A percentile compares a stretch with the other conserved stretches of the same genome.
phyloP scores from a whole-genome alignment of 495 filamentous ascomycete genomes.

The Opeltia flavorubescens region DNA sequence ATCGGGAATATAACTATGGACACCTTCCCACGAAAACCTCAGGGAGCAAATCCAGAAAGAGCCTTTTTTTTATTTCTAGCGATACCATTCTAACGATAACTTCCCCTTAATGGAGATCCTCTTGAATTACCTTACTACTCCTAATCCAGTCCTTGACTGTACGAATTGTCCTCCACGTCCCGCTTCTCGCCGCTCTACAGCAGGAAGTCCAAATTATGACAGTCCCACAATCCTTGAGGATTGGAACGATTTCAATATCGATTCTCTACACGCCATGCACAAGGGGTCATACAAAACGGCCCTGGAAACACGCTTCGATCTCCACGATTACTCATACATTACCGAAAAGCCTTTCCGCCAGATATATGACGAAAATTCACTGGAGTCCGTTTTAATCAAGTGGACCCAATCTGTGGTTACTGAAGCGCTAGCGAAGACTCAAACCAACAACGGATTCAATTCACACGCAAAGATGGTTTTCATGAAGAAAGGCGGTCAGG shows the following conservation, averaged over 20 bases:
- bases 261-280: background rate
- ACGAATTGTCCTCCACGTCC: background rate
- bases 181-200: background rate
- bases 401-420: slow-evolving; percentile 5
- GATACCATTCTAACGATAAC: too few species aligned
- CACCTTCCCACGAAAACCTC: too few species aligned
- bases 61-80: too few species aligned
- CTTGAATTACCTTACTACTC: background rate
- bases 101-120: background rate
- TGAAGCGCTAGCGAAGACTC: slow-evolving; percentile 4
- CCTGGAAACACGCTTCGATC: background rate
- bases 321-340: background rate
- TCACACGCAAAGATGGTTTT: background rate
- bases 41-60: too few species aligned
- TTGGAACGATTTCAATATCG: background rate
- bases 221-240: background rate
- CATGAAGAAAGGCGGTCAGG: slow-evolving; percentile 10
- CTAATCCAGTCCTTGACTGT: background rate
- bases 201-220: background rate
- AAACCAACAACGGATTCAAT: background rate
- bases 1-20: too few species aligned
- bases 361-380: slow-evolving; percentile 7
- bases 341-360: background rate
- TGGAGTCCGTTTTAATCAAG: slow-evolving; percentile 5
- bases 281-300: background rate